Base-by-base conservation (phyloP, 2,329 filamentous ascomycete species). In the Botrytis pseudocinerea region DNA sequence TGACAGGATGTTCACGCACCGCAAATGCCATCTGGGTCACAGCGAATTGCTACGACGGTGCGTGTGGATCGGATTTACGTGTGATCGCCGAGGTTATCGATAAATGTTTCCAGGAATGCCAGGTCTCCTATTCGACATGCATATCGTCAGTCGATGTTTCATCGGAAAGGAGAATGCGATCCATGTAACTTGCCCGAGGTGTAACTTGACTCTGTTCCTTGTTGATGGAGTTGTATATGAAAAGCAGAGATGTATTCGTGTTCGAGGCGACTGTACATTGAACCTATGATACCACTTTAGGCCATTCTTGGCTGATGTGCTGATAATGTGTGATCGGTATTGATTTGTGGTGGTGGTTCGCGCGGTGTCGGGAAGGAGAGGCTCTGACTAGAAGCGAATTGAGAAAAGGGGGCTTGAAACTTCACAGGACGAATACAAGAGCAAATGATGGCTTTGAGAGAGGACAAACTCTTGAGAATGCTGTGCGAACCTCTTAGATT, bases 1-100 rank as follows among this genome's bases (percentile, higher is more conserved):
- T 18, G 14, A 8, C 51, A 57, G 14, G 14, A 28, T 57, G 51
- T 57, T 57, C n/a, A 57, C 51, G 14, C 51, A 57, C 51, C 51
- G 18, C 14, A 18, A 28, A 57, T 3, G 51, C n/a, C 51, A 28
- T 25, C n/a, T 18, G 7, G 51, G 14, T 18, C 51, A 28, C 18
- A 57, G n/a, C 51, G 16, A 57, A 14, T 28, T 54, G 51, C 51
- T 28, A 57, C n/a, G 14, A 32, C 51, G 51, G 51, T 28, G 28
- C 7, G 51, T 18, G 28, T 28, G 51, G 48, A 25, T 54, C 51
- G 16, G 51, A 18, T 28, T 9, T 66, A 51, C 22, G 64, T 66
- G 35, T 66, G 64, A 44, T 66, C 46, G 46, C 44, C 46, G 12
- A 66, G 25, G 28, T 66, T 66, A 10, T 66, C 35, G 64, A 40